A percentile compares a stretch with the other conserved stretches of the same genome.
Evolutionary conservation across 2,329 filamentous ascomycete species (phyloP).

Genomic region (Pseudogymnoascus pannorum): DNA sequence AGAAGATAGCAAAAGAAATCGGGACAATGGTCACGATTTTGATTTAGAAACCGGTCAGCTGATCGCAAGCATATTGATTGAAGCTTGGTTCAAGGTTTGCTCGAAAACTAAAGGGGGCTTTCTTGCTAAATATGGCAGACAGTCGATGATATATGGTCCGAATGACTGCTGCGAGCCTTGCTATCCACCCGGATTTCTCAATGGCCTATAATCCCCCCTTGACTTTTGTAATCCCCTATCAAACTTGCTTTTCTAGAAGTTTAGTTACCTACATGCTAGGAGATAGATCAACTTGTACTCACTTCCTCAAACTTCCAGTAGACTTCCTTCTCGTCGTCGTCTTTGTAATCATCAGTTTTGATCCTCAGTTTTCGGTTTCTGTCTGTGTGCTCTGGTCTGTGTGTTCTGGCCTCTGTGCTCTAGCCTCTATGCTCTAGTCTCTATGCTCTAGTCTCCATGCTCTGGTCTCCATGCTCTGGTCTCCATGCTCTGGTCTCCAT

Average conservation of each 20-base stretch:
- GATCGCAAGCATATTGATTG: neutral
- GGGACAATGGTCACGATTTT: slow-evolving; percentile 22
- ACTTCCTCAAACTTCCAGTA: neutral
- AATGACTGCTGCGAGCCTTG: neutral
- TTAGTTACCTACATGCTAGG: neutral
- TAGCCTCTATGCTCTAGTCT: neutral
- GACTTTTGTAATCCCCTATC: neutral
- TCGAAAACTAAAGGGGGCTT: neutral
- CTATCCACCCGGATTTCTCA: neutral
- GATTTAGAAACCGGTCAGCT: neutral
- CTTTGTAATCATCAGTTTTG: neutral
- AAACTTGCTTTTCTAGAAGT: neutral
- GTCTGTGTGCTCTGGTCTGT: neutral
- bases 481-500: neutral
- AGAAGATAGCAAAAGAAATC: slow-evolving; percentile 53
- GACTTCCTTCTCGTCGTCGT: neutral
- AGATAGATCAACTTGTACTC: neutral
- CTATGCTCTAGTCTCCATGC: neutral
- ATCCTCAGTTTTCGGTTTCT: neutral
- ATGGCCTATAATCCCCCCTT: neutral
- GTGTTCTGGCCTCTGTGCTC: too few species aligned
- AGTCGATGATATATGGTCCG: neutral
- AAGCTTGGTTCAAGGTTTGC: neutral
- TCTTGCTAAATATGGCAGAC: neutral
- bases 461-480: too few species aligned